Percentiles rank a stretch among this genome's conserved stretches.
Evolutionary conservation across 2,329 filamentous ascomycete genomes (phyloP).

Genomic region (Botrytis paeoniae): DNA sequence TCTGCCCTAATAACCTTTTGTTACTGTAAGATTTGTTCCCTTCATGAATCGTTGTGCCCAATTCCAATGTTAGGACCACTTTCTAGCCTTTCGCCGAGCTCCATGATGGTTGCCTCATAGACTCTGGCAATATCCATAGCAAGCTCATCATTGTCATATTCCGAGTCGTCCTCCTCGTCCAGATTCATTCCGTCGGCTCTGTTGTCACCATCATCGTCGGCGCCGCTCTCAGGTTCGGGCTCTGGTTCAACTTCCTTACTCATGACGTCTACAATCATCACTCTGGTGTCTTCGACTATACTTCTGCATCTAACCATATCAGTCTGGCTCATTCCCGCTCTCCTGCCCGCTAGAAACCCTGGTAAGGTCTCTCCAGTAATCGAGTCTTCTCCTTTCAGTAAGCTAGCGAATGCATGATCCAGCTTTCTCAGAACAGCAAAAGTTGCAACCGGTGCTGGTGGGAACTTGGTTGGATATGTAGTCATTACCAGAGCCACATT

Average conservation of each 20-base stretch:
- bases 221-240: conserved; percentile 31
- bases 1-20: not conserved
- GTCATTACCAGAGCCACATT: conserved; percentile 71
- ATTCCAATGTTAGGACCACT: conserved; percentile 18
- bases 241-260: conserved; percentile 50
- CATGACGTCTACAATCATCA: conserved; percentile 68
- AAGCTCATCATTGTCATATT: conserved; percentile 51
- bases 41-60: conserved; percentile 10
- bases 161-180: conserved; percentile 35
- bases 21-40: not conserved
- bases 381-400: conserved; percentile 66
- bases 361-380: conserved; percentile 64
- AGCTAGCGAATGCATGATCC: conserved; percentile 76
- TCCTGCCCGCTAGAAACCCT: conserved; percentile 62
- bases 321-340: conserved; percentile 65
- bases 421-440: conserved; percentile 74
- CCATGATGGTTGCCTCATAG: conserved; percentile 75
- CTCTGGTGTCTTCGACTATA: conserved; percentile 71
- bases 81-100: conserved; percentile 67
- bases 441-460: conserved; percentile 62
- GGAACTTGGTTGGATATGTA: conserved; percentile 70
- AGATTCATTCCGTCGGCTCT: conserved; percentile 37
- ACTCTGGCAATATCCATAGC: conserved; percentile 72
- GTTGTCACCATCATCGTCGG: conserved; percentile 8
- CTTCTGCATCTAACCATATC: conserved; percentile 88